These are phyloP conservation scores for Paradendryphiella salina DNA, from an alignment of 2,329 filamentous ascomycete species.

Conservation along the genomic window DNA sequence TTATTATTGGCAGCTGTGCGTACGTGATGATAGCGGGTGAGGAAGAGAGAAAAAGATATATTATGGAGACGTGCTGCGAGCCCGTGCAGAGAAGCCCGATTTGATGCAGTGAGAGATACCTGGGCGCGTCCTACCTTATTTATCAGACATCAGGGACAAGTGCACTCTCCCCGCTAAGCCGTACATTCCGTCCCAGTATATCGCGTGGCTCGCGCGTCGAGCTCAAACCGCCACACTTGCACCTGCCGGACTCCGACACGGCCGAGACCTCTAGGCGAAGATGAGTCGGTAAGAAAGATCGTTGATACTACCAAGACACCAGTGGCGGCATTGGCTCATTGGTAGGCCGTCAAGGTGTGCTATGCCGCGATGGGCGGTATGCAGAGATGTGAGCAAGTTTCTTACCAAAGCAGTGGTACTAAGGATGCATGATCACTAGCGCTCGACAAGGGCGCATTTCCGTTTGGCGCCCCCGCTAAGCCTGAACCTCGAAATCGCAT, in stretches of 20 bases:
- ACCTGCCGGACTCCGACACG: constrained; percentile 16
- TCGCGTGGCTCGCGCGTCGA: constrained; percentile 31
- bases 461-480: constrained; percentile 11
- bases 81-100: constrained; percentile 4
- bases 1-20: constrained; percentile 10
- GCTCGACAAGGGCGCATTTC: constrained; percentile 21
- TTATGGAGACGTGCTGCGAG: not conserved
- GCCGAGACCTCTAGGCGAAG: constrained; percentile 18
- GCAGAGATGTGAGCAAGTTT: constrained; percentile 42
- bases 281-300: constrained; percentile 28
- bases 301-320: constrained; percentile 8
- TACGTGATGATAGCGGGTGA: constrained; percentile 2
- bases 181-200: constrained; percentile 31
- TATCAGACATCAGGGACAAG: constrained; percentile 27
- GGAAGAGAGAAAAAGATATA: not conserved
- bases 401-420: constrained; percentile 26
- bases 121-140: constrained; percentile 31
- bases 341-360: constrained; percentile 10
- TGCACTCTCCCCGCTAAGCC: constrained; percentile 25
- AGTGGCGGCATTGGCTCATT: constrained; percentile 23
- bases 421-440: constrained; percentile 20
- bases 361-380: constrained; percentile 10
- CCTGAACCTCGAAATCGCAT: not conserved
- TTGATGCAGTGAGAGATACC: not conserved
- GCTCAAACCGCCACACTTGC: constrained; percentile 18